Conservation (phyloP, 2,329 filamentous ascomycete genomes). For the Pestalotiopsis sp. region DNA sequence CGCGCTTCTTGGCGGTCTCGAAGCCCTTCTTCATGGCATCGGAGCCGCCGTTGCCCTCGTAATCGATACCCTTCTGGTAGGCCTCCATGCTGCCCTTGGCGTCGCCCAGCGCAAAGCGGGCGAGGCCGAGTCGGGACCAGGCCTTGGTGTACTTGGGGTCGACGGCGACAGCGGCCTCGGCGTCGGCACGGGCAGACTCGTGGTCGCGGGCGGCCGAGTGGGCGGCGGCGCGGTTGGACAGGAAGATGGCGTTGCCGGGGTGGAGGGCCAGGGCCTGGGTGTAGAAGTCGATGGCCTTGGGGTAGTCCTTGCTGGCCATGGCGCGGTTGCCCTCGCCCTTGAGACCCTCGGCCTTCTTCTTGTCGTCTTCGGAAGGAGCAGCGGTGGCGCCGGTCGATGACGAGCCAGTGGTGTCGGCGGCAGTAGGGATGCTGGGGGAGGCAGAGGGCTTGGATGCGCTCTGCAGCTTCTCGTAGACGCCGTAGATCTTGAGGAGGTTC, state of each 20-base stretch:
- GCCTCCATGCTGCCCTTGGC: constrained; percentile 91
- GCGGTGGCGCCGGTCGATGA: constrained; percentile 22
- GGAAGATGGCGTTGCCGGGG: constrained; percentile 90
- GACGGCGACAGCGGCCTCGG: constrained; percentile 82
- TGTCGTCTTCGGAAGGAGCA: constrained; percentile 55
- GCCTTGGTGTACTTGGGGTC: constrained; percentile 97
- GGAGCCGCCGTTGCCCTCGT: constrained; percentile 90
- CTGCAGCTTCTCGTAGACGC: constrained; percentile 94
- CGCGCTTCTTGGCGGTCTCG: constrained; percentile 86
- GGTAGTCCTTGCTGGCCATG: constrained; percentile 93
- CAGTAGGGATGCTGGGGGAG: constrained; percentile 39
- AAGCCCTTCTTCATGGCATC: constrained; percentile 97
- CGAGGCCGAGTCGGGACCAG: constrained; percentile 90
- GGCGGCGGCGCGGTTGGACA: constrained; percentile 95
- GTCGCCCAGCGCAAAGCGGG: constrained; percentile 88
- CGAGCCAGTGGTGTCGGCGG: constrained; percentile 22
- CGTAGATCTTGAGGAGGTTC: constrained; percentile 87
- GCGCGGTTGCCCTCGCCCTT: constrained; percentile 92
- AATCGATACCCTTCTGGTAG: constrained; percentile 88
- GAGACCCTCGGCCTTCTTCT: constrained; percentile 80
- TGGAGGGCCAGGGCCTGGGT: constrained; percentile 79
- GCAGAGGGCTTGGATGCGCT: constrained; percentile 42
- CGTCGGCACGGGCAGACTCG: constrained; percentile 79
- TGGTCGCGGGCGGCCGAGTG: constrained; percentile 85
- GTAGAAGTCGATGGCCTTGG: constrained; percentile 80